Conservation (phyloP, 306 rosid genomes). For the Mucuna pruriens region DNA sequence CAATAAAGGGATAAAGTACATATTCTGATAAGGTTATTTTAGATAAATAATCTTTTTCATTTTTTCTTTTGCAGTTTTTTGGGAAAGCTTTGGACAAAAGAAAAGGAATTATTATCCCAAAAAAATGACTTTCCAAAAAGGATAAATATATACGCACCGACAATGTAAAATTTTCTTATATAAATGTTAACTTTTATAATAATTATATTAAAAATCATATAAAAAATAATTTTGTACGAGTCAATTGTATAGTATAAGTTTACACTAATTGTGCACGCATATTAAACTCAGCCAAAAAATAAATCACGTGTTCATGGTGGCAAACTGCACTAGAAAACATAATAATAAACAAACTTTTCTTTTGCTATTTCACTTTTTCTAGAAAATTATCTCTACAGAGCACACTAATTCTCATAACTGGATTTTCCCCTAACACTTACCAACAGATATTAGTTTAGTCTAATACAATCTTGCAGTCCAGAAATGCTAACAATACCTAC, state of each 20-base stretch:
- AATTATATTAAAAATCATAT: background rate
- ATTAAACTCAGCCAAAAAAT: background rate
- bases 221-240: background rate
- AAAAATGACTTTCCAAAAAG: background rate
- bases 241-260: too few species aligned
- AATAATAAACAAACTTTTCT: conserved; percentile 7
- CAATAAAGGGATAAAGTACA: background rate
- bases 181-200: background rate
- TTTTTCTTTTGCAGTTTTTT: background rate
- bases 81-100: background rate
- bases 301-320: background rate
- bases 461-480: conserved; percentile 23
- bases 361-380: conserved; percentile 8
- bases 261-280: background rate
- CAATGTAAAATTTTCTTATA: background rate
- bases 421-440: background rate
- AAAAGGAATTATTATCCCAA: background rate
- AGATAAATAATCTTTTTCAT: background rate
- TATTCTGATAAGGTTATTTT: background rate
- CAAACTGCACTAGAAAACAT: conserved; percentile 22
- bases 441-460: background rate
- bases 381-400: background rate
- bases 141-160: background rate
- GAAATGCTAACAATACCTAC: background rate
- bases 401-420: conserved; percentile 12